Evolutionary conservation across 768 basidiomycete species (phyloP), one percentile per base, ranked within the genome.

Genomic region (Daedaleopsis sinensis): DNA sequence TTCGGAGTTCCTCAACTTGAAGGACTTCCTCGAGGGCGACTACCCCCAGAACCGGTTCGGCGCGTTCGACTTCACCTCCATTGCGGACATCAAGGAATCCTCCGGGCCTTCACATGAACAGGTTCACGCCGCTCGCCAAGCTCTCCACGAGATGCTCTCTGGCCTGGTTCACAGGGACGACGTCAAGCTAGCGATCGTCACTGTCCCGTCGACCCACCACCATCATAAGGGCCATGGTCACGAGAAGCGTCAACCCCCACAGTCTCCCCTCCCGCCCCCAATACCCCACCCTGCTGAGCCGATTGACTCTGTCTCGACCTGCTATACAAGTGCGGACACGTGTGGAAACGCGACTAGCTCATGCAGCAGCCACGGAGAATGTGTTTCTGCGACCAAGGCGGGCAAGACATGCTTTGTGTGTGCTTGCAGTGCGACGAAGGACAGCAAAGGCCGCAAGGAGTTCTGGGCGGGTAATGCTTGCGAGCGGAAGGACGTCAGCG

Each of bases 401-500:
- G 90, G 88, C 13, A 73, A 73, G 62, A 73, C 76, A 0, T 86
- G 85, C 67, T 86, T 77, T 57, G 72, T 76, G 0, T 84, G 84
- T 61, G 70, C 74, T 3, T 85, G 82, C 63, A 55, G 63, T 1
- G 77, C 73, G 27, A 87, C 84, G 11, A 81, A 80, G 50, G 76
- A 81, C 57, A 79, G 80, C 11, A 73, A 78, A 24, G 81, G 85
- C n/a, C 80, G 85, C 71, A 84, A 80, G 4, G 82, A 87, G 63
- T 74, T 73, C 36, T 94, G 93, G 92, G 91, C 82, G 1, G 93
- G 93, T 5, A 80, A 82, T 55, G 83, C 79, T 63, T 94, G 93
- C 65, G 86, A 93, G 78, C 82, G 86, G 64, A 86, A 85, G 74
- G 93, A 94, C 69, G 76, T 94, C 51, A 93, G 90, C 79, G 85